Conservation (phyloP, 2,329 filamentous ascomycete genomes). For the Penicillium capsulatum region DNA sequence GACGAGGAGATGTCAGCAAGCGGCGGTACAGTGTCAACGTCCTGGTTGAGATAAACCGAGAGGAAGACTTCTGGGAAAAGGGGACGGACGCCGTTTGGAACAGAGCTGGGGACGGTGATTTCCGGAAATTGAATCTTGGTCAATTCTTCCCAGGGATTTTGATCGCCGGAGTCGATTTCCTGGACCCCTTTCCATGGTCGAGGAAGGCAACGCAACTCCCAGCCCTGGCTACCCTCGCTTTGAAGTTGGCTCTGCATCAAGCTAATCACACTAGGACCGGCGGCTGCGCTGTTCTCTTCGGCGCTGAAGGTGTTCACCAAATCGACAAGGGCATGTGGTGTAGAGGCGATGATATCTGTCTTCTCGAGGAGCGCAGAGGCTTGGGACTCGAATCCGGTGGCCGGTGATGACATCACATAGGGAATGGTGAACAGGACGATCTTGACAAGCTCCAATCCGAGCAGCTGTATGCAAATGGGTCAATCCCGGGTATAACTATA, state of each 20-base stretch:
- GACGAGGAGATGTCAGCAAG: constrained; percentile 72
- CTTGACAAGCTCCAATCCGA: constrained; percentile 83
- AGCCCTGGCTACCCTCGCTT: constrained; percentile 66
- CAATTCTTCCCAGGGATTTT: constrained; percentile 56
- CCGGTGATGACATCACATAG: constrained; percentile 74
- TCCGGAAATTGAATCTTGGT: constrained; percentile 72
- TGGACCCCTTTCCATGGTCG: constrained; percentile 48
- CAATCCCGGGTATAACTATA: constrained; percentile 6
- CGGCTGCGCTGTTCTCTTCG: constrained; percentile 57
- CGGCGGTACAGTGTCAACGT: constrained; percentile 81
- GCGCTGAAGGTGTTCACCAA: constrained; percentile 79
- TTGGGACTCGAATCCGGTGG: constrained; percentile 65
- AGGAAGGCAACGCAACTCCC: constrained; percentile 65
- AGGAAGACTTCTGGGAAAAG: constrained; percentile 92
- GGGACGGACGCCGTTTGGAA: constrained; percentile 68
- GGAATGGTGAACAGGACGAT: constrained; percentile 93
- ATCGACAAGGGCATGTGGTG: constrained; percentile 77
- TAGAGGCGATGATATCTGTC: constrained; percentile 89
- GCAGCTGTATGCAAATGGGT: constrained; percentile 42
- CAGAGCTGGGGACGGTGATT: constrained; percentile 69
- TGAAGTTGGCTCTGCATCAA: constrained; percentile 84
- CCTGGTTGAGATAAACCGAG: constrained; percentile 84
- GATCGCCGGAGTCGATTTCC: constrained; percentile 43
- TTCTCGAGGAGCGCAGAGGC: constrained; percentile 80
- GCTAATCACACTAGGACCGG: constrained; percentile 68